A percentile compares a stretch with the other conserved stretches of the same genome.
These are phyloP conservation scores for Knoxia roxburghii DNA, from an alignment of 257 asterid species.

Conservation along the genomic window DNA sequence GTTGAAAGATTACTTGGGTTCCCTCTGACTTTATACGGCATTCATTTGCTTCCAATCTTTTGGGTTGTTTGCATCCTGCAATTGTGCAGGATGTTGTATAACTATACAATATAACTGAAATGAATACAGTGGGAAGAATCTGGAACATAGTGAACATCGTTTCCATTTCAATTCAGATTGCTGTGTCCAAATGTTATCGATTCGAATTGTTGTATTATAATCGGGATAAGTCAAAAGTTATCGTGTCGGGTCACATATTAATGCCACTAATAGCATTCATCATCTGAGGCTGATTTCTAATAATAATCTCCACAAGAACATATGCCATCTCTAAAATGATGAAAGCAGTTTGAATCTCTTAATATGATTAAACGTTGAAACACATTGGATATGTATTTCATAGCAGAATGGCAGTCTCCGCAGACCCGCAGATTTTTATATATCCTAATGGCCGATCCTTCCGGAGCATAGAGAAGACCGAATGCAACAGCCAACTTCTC, in stretches of 20 bases:
- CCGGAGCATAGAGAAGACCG: slow-evolving; percentile 44
- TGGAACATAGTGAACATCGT: no score
- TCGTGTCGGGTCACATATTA: no score
- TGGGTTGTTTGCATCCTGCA: not conserved
- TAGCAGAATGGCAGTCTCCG: slow-evolving; percentile 71
- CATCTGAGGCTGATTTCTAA: slow-evolving; percentile 25
- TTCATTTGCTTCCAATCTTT: not conserved
- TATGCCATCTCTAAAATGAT: slow-evolving; percentile 53
- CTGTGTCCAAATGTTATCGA: no score
- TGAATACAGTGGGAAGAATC: no score
- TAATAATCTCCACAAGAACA: slow-evolving; percentile 72
- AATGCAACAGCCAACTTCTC: slow-evolving; percentile 84
- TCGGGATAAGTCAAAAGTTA: no score
- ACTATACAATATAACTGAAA: no score
- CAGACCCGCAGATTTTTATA: slow-evolving; percentile 69
- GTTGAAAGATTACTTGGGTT: slow-evolving; percentile 48
- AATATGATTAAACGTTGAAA: slow-evolving; percentile 34
- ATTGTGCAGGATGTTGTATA: no score
- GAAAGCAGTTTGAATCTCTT: slow-evolving; percentile 70
- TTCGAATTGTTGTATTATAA: no score
- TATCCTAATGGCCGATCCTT: slow-evolving; percentile 45
- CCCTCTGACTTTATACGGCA: slow-evolving; percentile 24
- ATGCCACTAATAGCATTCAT: no score
- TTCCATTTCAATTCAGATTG: no score
- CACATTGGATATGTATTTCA: slow-evolving; percentile 51